These are phyloP conservation scores for Metschnikowia koreensis DNA, from an alignment of 805 yeast genomes.

Conservation along the genomic window DNA sequence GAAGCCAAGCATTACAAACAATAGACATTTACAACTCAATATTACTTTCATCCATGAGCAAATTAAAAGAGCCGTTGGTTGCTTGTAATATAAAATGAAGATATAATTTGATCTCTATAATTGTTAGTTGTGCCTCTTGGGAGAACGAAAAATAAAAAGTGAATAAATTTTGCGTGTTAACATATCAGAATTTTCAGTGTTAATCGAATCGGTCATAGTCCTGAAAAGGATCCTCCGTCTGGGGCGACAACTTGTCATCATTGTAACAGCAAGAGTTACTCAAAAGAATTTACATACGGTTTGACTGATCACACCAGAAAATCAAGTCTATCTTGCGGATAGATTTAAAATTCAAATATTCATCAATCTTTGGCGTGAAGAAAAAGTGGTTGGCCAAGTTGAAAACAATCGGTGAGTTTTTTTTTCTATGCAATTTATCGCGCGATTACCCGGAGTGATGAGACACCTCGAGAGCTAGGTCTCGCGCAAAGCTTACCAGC, in stretches of 20 bases:
- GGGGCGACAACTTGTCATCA: conserved; percentile 80
- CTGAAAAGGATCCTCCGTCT: conserved; percentile 62
- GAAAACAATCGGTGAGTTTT: not conserved
- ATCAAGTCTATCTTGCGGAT: conserved; percentile 4
- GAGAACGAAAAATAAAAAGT: not conserved
- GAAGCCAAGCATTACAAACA: no score
- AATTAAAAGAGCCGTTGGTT: conserved; percentile 24
- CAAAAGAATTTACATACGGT: conserved; percentile 13
- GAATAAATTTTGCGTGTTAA: not conserved
- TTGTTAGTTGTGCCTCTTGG: conserved; percentile 15
- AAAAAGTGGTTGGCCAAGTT: not conserved
- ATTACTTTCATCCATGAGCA: no score
- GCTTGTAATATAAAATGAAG: not conserved
- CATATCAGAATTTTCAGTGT: conserved; percentile 64
- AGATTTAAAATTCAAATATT: conserved; percentile 1
- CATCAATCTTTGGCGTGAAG: not conserved
- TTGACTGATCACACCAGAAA: conserved; percentile 10
- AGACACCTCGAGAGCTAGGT: not conserved
- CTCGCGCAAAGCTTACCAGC: not conserved
- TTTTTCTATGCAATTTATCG: not conserved
- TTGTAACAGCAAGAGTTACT: conserved; percentile 8
- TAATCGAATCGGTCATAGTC: conserved; percentile 69
- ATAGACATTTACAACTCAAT: no score
- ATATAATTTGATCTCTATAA: not conserved
- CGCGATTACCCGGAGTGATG: conserved; percentile 13